Conservation (phyloP, 2,329 filamentous ascomycete species). For the Fusarium penzigii region DNA sequence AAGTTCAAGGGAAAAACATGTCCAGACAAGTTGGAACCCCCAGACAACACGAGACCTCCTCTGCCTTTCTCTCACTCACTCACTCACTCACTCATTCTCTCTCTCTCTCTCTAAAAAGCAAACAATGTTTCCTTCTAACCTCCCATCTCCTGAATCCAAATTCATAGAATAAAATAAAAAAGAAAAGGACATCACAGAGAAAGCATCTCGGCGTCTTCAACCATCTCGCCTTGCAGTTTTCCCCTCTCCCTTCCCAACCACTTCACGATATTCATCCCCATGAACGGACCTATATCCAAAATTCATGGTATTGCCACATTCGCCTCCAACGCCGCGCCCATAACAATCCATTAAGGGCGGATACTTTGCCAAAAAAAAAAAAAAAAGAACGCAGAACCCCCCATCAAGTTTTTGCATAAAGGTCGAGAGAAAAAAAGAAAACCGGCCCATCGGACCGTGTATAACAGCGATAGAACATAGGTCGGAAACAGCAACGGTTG, state of each 20-base stretch:
- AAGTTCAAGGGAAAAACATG: too few species aligned
- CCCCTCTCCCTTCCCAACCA: constrained; percentile 1
- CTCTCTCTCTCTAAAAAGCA: too few species aligned
- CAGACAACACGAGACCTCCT: too few species aligned
- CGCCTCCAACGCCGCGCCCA: constrained; percentile 31
- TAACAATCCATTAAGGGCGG: constrained; percentile 27
- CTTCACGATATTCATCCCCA: constrained; percentile 13
- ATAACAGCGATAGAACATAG: background rate
- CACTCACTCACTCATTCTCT: too few species aligned
- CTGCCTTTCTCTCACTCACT: too few species aligned
- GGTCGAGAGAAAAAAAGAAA: constrained; percentile 13
- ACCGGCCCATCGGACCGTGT: background rate
- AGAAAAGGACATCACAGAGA: too few species aligned
- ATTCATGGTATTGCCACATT: constrained; percentile 23
- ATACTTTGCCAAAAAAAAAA: constrained; percentile 21
- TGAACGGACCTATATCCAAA: constrained; percentile 18
- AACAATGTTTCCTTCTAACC: too few species aligned
- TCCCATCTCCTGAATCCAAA: too few species aligned
- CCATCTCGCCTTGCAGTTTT: background rate
- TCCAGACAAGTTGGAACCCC: too few species aligned
- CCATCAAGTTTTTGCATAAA: constrained; percentile 21
- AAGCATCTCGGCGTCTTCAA: too few species aligned
- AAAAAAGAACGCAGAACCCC: constrained; percentile 14
- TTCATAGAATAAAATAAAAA: too few species aligned
- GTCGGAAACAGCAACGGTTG: background rate